phyloP scores from a whole-genome alignment of 140 eudicot species.

The Erigeron philadelphicus region DNA sequence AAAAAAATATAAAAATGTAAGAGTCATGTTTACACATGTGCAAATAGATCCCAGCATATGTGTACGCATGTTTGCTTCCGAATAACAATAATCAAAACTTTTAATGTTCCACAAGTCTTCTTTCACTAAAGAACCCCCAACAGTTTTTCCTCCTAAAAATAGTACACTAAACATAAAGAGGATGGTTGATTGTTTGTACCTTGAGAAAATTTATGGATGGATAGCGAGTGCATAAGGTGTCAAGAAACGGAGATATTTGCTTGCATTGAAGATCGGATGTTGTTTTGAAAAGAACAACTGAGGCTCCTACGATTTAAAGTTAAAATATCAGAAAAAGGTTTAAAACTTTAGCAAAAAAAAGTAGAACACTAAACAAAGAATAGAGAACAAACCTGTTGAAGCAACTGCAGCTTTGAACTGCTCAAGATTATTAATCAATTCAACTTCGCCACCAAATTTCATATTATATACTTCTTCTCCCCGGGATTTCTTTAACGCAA shows the following conservation, averaged over 20 bases:
- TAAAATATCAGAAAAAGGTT: conserved; percentile 4
- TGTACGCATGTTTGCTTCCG: neutral
- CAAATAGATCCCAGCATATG: conserved; percentile 8
- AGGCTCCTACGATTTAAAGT: conserved; percentile 51
- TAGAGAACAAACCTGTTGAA: conserved; percentile 54
- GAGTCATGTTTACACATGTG: conserved; percentile 23
- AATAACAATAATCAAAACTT: conserved; percentile 16
- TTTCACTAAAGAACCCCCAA: too few species aligned
- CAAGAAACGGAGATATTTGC: conserved; percentile 62
- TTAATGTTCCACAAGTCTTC: neutral
- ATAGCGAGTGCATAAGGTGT: conserved; percentile 57
- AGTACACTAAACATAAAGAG: neutral
- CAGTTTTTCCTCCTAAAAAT: neutral
- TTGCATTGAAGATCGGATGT: conserved; percentile 54
- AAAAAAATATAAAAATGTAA: neutral
- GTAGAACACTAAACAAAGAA: neutral
- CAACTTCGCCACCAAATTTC: conserved; percentile 91
- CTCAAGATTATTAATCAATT: conserved; percentile 52
- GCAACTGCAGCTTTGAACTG: conserved; percentile 73
- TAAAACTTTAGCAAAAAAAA: neutral
- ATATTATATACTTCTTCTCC: conserved; percentile 76
- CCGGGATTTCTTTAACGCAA: conserved; percentile 66
- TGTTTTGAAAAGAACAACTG: conserved; percentile 66
- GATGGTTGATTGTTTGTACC: conserved; percentile 35
- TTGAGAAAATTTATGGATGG: conserved; percentile 75